Conservation (phyloP, 306 rosid genomes). For the Quercus gilva region DNA sequence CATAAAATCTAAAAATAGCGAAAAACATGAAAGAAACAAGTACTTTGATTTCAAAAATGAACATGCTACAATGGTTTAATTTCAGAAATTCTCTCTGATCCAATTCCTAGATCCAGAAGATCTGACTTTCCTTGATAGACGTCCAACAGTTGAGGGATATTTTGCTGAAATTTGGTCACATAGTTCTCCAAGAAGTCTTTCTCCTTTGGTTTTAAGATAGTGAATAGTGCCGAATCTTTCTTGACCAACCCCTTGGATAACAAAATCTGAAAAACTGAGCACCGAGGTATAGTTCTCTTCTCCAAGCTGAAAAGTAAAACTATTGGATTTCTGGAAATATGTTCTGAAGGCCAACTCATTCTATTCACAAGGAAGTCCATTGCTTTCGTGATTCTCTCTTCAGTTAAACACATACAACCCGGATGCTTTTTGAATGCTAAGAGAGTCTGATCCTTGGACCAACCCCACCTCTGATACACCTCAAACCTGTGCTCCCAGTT, state of each 20-base stretch:
- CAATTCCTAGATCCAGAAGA: not conserved
- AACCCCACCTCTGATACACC: constrained; percentile 31
- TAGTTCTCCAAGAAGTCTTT: not conserved
- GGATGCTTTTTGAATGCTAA: constrained; percentile 35
- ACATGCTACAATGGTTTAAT: not conserved
- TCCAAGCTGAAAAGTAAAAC: constrained; percentile 25
- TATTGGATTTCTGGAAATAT: constrained; percentile 13
- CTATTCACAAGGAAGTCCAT: constrained; percentile 29
- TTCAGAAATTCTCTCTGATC: not conserved
- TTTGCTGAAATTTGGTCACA: constrained; percentile 5
- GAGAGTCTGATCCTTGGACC: constrained; percentile 22
- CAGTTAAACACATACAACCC: constrained; percentile 8
- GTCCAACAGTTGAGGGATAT: constrained; percentile 4
- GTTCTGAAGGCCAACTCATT: constrained; percentile 17
- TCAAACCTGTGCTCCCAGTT: constrained; percentile 18
- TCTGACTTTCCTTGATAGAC: not conserved
- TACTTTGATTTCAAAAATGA: not conserved
- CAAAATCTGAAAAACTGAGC: constrained; percentile 35
- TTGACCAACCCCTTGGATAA: constrained; percentile 15
- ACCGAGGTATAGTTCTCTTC: constrained; percentile 40
- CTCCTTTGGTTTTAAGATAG: not conserved
- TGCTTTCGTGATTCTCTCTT: constrained; percentile 9
- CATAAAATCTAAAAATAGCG: no score
- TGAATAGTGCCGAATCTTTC: not conserved
- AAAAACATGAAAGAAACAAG: no score